Evolutionary conservation across 495 filamentous ascomycete genomes (phyloP).

Genomic region (Hypoxylon intermedium): DNA sequence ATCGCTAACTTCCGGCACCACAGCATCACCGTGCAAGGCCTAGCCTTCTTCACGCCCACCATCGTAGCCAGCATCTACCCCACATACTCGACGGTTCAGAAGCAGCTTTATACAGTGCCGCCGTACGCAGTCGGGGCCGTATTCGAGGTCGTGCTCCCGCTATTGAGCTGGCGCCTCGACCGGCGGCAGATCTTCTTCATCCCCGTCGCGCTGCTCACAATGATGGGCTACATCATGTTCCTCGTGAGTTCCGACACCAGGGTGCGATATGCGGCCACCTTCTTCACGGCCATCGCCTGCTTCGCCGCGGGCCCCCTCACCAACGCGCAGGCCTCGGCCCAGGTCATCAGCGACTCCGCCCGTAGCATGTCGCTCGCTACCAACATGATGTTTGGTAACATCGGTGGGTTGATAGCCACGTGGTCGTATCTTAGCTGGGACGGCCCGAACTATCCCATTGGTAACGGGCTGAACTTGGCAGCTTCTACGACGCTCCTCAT

Average conservation of each 20-base stretch:
- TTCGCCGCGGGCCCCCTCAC: constrained; percentile 72
- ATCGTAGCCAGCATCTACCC: constrained; percentile 75
- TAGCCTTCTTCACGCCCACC: constrained; percentile 76
- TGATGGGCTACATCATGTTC: constrained; percentile 77
- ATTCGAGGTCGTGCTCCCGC: constrained; percentile 68
- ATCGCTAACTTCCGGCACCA: constrained; percentile 64
- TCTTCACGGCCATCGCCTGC: constrained; percentile 70
- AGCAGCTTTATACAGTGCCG: constrained; percentile 73
- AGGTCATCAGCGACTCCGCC: constrained; percentile 74
- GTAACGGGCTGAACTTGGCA: constrained; percentile 77
- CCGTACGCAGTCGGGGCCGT: constrained; percentile 74
- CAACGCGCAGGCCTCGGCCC: constrained; percentile 71
- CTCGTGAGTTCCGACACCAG: constrained; percentile 59
- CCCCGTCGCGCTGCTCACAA: constrained; percentile 60
- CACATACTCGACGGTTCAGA: constrained; percentile 58
- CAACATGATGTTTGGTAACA: constrained; percentile 74
- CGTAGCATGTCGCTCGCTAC: constrained; percentile 69
- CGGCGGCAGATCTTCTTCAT: constrained; percentile 70
- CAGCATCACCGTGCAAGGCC: constrained; percentile 76
- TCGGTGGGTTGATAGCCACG: constrained; percentile 74
- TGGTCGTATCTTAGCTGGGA: constrained; percentile 73
- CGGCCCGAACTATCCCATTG: constrained; percentile 72
- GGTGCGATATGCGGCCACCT: constrained; percentile 74
- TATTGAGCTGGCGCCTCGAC: constrained; percentile 66
- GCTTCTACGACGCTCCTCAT: constrained; percentile 61